Evolutionary conservation across 208 protist species (phyloP), one percentile per base, ranked within the genome.

Genomic region (Blastocrithidia nonstop): DNA sequence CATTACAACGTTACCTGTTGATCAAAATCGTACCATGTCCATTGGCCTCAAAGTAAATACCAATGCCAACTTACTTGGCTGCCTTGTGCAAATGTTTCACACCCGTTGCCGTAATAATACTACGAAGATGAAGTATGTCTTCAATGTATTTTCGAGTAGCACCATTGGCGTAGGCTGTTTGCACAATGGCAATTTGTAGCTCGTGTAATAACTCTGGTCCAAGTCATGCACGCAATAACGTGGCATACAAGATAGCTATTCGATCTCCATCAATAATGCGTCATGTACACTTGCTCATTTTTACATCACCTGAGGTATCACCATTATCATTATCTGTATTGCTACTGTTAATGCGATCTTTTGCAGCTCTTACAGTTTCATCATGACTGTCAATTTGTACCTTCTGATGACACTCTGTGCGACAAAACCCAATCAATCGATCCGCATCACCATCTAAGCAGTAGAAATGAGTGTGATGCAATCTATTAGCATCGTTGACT

Each of bases 31-130:
- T 96, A 9, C 95, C 95, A 52, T 98, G 95, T 2, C 95, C 95
- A 52, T 98, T 97, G 3, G 92, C 88, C 53, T 98, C 95, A 55
- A 98, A 98, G 59, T 98, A 97, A 5, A 96, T 67, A 3, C 93
- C 95, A 43, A 98, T 72, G 48, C 95, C 93, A 17, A 66, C 65
- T 0, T 66, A 39, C 37, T 81, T 57, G 6, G 93, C 91, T 21
- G 91, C 54, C 21, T 87, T 87, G 45, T 98, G 95, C 1, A 97
- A 37, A 50, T 96, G 61, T 51, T 98, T 98, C 1, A 98, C 91
- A 17, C 95, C 94, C 5, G 92, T 96, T 3, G 71, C 66, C 11
- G 81, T 66, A 22, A 62, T 71, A 26, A 70, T 75, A 0, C 73
- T 52, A 17, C 45, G 41, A 26, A 88, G 44, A 5, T 60, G 50